Base-by-base conservation (phyloP, 805 yeast genomes). In the Tetrapisispora taiwanensis region DNA sequence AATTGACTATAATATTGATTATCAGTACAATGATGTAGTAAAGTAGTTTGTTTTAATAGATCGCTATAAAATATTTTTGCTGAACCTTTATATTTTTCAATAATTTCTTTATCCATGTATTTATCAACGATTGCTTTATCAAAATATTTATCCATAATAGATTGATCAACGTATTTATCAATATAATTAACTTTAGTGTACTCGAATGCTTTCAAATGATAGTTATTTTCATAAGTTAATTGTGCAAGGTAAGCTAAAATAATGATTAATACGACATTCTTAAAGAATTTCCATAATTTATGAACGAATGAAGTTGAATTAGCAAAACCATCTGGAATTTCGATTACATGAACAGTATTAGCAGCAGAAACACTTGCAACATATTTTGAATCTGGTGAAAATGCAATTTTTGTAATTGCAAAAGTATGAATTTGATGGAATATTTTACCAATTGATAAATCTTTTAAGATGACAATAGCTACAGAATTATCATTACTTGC, bases 291-390 rank as follows among this genome's bases (percentile, higher is more conserved):
- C 42, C 54, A 50, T 2, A 60, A 14, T 40, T 54, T 56, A 26
- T 51, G 48, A 36, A 51, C 41, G 4, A 55, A 35, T 2, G 65
- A 53, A 7, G 75, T 67, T 14, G 41, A 37, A 4, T 57, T 56
- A 1, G 73, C 64, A 47, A 69, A 69, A 19, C 70, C 71, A 20
- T 62, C 65, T 3, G 92, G 89, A 18, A 86, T 60, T 45, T 68
- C 70, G 46, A 80, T 64, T 8, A 86, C 77, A 52, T 73, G 77
- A 26, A 87, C 74, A 1, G 86, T 72, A 48, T 82, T 80, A 3
- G 92, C 84, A 1, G 89, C 94, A 30, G 90, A 81, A 0, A 78
- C 81, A 19, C 86, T 74, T 3, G 86, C 90, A 40, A 86, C 63
- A 44, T 71, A 71, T 41, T 74, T 65, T 7, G 89, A 87, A 56